Conservation (phyloP, 495 filamentous ascomycete genomes). For the Penicillium samsonianum region DNA sequence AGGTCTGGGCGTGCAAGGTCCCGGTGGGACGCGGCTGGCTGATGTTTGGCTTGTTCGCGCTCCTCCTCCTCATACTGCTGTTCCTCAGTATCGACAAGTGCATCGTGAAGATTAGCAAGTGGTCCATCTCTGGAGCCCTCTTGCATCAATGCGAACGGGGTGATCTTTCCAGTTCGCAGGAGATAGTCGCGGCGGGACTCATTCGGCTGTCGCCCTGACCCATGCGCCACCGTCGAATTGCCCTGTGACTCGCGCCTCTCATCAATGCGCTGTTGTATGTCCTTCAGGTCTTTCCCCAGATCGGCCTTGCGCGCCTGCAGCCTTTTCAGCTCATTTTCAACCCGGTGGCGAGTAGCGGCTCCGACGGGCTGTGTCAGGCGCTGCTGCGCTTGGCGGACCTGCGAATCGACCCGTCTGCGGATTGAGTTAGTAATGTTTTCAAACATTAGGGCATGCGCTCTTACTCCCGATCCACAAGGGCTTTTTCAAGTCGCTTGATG, state of each 20-base stretch:
- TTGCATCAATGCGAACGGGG: constrained; percentile 79
- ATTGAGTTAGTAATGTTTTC: constrained; percentile 13
- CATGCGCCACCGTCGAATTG: constrained; percentile 37
- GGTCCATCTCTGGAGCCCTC: constrained; percentile 53
- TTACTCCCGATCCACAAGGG: constrained; percentile 60
- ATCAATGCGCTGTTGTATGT: constrained; percentile 79
- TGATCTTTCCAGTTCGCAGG: constrained; percentile 95
- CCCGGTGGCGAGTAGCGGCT: constrained; percentile 47
- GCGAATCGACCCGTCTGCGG: constrained; percentile 46
- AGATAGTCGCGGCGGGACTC: constrained; percentile 87
- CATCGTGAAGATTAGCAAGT: constrained; percentile 65
- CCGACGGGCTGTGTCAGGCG: constrained; percentile 52
- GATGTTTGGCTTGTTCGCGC: constrained; percentile 43
- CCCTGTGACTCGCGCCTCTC: constrained; percentile 60
- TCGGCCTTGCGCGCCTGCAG: constrained; percentile 61
- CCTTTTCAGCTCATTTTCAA: constrained; percentile 63
- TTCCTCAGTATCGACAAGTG: constrained; percentile 75
- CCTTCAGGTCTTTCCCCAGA: constrained; percentile 67
- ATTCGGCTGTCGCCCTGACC: constrained; percentile 63
- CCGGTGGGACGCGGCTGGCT: constrained; percentile 68
- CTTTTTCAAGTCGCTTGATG: constrained; percentile 80
- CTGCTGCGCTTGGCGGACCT: constrained; percentile 51
- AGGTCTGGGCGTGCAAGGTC: constrained; percentile 82
- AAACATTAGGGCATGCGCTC: not conserved
- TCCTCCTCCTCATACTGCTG: constrained; percentile 58